Evolutionary conservation across 768 basidiomycete species (phyloP).

Genomic region (Pluteus cervinus): DNA sequence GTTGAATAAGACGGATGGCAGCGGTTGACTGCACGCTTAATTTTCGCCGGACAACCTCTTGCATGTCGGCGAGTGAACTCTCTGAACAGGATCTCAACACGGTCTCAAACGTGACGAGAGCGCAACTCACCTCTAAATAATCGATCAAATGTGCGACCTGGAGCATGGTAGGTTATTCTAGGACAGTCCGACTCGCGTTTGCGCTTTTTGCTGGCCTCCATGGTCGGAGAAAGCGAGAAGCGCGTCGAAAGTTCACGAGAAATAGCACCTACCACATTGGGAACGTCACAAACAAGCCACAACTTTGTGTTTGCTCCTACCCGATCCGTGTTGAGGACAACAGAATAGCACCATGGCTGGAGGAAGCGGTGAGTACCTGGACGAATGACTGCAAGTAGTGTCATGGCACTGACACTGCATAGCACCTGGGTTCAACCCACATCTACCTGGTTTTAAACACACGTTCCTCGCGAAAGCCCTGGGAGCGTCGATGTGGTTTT

Average conservation of each 20-base stretch:
- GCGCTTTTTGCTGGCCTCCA: conserved; percentile 35
- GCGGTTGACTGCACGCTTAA: conserved; percentile 39
- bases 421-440: conserved; percentile 85
- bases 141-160: conserved; percentile 42
- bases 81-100: conserved; percentile 32
- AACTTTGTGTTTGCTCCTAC: conserved; percentile 13
- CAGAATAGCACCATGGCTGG: conserved; percentile 37
- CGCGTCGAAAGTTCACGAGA: conserved; percentile 5
- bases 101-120: background rate
- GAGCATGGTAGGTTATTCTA: conserved; percentile 39
- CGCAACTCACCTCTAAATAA: conserved; percentile 42
- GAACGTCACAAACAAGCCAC: conserved; percentile 29
- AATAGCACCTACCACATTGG: conserved; percentile 11
- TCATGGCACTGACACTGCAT: conserved; percentile 6
- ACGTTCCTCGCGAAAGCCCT: conserved; percentile 77
- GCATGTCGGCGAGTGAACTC: conserved; percentile 51
- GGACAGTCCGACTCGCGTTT: conserved; percentile 35
- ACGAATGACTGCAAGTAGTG: too few relatives aligned
- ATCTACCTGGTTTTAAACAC: conserved; percentile 73
- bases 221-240: conserved; percentile 12
- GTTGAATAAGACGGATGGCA: conserved; percentile 37
- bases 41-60: conserved; percentile 54
- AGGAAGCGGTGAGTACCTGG: conserved; percentile 24
- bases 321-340: too few relatives aligned
- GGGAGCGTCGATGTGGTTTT: conserved; percentile 98